Conservation (phyloP, 305 asterid genomes). For the Caryopteris hybrid region DNA sequence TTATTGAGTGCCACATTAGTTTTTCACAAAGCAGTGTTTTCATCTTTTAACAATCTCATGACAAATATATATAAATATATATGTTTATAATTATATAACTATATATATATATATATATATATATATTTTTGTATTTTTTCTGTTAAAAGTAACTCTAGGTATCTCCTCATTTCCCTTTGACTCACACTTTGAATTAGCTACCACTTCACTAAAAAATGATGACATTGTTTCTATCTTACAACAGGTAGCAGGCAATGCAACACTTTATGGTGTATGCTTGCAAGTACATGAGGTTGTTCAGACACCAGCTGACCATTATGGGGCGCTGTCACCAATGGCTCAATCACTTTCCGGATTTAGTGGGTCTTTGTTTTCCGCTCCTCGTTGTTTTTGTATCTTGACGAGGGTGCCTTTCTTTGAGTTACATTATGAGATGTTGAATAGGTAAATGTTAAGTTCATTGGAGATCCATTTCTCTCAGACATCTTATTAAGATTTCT, state of each 20-base stretch:
- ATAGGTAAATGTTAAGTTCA: conserved; percentile 50
- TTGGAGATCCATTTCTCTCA: background rate
- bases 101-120: background rate
- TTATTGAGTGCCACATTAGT: conserved; percentile 18
- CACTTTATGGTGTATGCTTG: conserved; percentile 96
- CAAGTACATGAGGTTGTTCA: conserved; percentile 83
- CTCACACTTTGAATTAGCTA: background rate
- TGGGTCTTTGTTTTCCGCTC: conserved; percentile 82
- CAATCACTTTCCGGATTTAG: conserved; percentile 47
- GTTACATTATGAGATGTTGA: conserved; percentile 82
- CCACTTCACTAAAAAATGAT: conserved; percentile 15
- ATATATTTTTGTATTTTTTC: no score
- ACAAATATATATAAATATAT: background rate
- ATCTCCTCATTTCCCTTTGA: background rate
- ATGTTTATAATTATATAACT: no score
- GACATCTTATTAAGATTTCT: background rate
- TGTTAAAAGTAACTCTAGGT: background rate
- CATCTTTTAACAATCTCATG: background rate
- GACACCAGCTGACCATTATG: conserved; percentile 61
- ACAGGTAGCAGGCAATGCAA: conserved; percentile 92
- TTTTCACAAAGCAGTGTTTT: background rate
- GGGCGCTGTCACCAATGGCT: conserved; percentile 49
- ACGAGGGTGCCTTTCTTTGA: conserved; percentile 93
- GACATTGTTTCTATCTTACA: conserved; percentile 25
- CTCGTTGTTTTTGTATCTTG: conserved; percentile 93